Conservation (phyloP, 257 asterid species). For the Nicotiana benthamiana region DNA sequence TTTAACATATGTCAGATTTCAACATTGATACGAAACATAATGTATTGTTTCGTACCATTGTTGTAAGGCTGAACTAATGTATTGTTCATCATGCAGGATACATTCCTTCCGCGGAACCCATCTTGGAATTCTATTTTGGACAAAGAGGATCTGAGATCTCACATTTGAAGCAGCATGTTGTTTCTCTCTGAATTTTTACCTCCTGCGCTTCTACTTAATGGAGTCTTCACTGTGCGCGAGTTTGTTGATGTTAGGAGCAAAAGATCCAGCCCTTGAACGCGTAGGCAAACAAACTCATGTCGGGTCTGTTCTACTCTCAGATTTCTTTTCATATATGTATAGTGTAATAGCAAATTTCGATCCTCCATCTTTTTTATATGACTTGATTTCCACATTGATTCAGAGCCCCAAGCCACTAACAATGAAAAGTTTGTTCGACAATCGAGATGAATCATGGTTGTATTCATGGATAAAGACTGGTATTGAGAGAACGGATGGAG, state of each 20-base stretch:
- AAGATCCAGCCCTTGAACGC: not conserved
- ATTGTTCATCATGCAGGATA: slow-evolving; percentile 41
- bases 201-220: not conserved
- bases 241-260: not conserved
- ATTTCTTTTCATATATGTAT: too few species aligned
- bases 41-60: too few species aligned
- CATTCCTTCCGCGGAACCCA: slow-evolving; percentile 66
- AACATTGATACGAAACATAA: too few species aligned
- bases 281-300: not conserved
- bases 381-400: too few species aligned
- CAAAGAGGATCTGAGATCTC: slow-evolving; percentile 42
- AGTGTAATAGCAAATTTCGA: too few species aligned
- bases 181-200: not conserved
- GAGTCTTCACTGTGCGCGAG: not conserved
- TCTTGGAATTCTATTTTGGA: slow-evolving; percentile 51
- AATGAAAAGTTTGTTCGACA: too few species aligned
- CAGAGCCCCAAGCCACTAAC: too few species aligned
- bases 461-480: too few species aligned
- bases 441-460: too few species aligned
- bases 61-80: not conserved
- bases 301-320: not conserved
- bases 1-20: too few species aligned
- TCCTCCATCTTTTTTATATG: too few species aligned
- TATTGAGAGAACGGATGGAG: too few species aligned
- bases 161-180: slow-evolving; percentile 26